Percentiles rank a stretch among this genome's conserved stretches.
Conservation (phyloP, 495 filamentous ascomycete genomes). For the Neohortaea acidophila region DNA sequence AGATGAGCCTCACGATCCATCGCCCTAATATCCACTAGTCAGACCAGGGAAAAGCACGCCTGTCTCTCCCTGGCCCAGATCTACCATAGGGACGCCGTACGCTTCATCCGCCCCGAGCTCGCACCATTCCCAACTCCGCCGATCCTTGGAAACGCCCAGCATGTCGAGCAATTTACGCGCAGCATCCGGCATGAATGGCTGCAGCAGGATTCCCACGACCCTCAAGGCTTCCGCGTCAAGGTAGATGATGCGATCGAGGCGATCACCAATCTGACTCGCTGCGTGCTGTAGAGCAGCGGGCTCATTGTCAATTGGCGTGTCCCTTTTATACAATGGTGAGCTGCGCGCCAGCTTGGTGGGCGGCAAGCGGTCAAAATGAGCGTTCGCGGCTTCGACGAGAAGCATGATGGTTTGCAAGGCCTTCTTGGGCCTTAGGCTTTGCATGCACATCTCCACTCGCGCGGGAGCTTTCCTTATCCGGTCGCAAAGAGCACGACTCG, state of each 20-base stretch:
- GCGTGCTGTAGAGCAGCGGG: background rate
- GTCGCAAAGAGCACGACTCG: background rate
- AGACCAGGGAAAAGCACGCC: conserved; percentile 43
- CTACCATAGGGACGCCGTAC: conserved; percentile 43
- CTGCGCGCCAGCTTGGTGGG: conserved; percentile 39
- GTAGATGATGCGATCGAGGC: conserved; percentile 44
- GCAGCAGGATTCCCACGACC: conserved; percentile 66
- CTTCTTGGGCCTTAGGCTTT: conserved; percentile 42
- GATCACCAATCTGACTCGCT: conserved; percentile 2
- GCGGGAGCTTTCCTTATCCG: conserved; percentile 22
- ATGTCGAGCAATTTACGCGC: conserved; percentile 56
- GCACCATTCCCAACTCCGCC: conserved; percentile 42
- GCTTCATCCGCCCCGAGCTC: conserved; percentile 42
- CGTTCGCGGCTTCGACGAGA: conserved; percentile 50
- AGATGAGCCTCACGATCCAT: no score
- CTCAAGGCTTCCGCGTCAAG: conserved; percentile 63
- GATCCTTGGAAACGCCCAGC: conserved; percentile 51
- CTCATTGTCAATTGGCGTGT: background rate
- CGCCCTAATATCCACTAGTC: conserved; percentile 30
- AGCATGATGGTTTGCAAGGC: conserved; percentile 55
- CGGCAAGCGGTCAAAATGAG: conserved; percentile 42
- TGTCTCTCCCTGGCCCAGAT: conserved; percentile 32
- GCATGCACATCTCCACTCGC: conserved; percentile 42
- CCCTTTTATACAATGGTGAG: conserved; percentile 2
- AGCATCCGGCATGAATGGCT: conserved; percentile 84